Conservation (phyloP, 2,329 filamentous ascomycete species). For the Paraconiothyrium sp. region DNA sequence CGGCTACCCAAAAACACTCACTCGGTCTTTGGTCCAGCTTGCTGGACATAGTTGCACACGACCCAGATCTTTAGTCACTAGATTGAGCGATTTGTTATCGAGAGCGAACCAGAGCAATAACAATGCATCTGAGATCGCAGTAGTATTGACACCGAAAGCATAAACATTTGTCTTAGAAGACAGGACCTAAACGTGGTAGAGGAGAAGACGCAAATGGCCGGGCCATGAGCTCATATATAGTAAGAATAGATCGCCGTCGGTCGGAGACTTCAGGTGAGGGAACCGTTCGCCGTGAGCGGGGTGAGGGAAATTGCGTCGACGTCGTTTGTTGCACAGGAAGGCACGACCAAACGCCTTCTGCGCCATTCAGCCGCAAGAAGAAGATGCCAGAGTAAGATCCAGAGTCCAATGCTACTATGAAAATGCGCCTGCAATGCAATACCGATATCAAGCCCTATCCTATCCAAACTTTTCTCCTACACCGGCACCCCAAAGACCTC, state of each 20-base stretch:
- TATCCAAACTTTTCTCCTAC: not conserved
- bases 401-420: not conserved
- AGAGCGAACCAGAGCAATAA: too few relatives aligned
- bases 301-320: slow-evolving; percentile 2
- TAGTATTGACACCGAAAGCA: too few relatives aligned
- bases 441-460: not conserved
- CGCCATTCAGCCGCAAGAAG: not conserved
- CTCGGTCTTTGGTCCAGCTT: not conserved
- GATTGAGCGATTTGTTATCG: not conserved
- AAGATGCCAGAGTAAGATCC: not conserved
- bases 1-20: not conserved
- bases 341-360: not conserved
- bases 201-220: not conserved
- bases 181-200: not conserved
- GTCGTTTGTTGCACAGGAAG: not conserved
- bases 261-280: not conserved
- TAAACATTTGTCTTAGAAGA: not conserved
- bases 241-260: not conserved
- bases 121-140: too few relatives aligned
- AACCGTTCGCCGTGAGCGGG: not conserved
- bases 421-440: not conserved
- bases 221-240: not conserved
- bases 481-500: slow-evolving; percentile 80
- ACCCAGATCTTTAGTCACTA: not conserved
- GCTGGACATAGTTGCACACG: not conserved